Percentiles rank a stretch among this genome's conserved stretches.
Conservation (phyloP, 768 basidiomycete genomes). For the Leucogyrophana mollusca region DNA sequence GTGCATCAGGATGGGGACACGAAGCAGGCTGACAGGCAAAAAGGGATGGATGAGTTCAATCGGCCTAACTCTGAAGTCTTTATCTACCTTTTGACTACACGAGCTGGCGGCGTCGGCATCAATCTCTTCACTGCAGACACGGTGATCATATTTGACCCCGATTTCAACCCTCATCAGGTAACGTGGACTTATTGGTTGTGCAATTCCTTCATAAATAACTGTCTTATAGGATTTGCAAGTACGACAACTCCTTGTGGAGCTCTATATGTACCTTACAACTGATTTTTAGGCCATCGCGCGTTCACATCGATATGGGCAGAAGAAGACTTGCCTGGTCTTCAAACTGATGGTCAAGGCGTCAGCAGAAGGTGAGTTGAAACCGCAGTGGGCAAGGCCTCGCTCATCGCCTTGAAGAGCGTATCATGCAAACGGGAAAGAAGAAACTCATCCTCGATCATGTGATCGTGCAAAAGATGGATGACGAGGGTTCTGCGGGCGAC, state of each 20-base stretch:
- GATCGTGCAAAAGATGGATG: constrained; percentile 95
- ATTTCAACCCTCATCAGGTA: constrained; percentile 97
- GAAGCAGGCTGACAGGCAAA: constrained; percentile 82
- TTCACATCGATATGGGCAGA: constrained; percentile 92
- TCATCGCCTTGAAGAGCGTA: constrained; percentile 64
- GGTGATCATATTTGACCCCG: constrained; percentile 90
- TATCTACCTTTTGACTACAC: constrained; percentile 88
- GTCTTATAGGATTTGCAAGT: constrained; percentile 85
- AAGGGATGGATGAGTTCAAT: constrained; percentile 95
- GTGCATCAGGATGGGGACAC: constrained; percentile 80
- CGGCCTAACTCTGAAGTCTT: constrained; percentile 82
- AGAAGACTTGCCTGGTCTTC: constrained; percentile 92
- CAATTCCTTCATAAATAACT: constrained; percentile 10
- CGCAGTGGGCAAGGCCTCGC: neutral
- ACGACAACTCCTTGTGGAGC: constrained; percentile 19
- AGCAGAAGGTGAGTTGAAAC: constrained; percentile 64
- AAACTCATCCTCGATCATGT: constrained; percentile 93
- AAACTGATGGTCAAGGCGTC: constrained; percentile 95
- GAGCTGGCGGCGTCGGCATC: constrained; percentile 93
- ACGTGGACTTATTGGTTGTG: constrained; percentile 15
- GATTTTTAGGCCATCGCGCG: constrained; percentile 84
- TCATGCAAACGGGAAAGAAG: constrained; percentile 91
- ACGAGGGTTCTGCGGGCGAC: constrained; percentile 69
- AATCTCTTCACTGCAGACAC: constrained; percentile 93
- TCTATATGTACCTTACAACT: constrained; percentile 4